phyloP scores from a whole-genome alignment of 2,329 filamentous ascomycete species.

The Arachnomyces sp. region DNA sequence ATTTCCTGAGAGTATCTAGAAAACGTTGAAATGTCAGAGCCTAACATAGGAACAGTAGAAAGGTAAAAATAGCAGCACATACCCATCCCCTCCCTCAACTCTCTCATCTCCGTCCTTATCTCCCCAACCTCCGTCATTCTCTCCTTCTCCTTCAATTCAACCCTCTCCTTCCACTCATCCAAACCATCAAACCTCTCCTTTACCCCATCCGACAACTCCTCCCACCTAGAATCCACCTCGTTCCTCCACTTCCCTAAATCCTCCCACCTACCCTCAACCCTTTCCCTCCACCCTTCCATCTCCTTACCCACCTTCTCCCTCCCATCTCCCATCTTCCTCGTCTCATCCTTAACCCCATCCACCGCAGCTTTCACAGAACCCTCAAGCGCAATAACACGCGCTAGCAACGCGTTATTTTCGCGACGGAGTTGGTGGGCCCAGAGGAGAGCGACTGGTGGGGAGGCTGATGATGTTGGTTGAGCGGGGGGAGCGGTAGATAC shows the following conservation, averaged over 20 bases:
- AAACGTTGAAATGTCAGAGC: neutral
- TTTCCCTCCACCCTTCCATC: conserved; percentile 1
- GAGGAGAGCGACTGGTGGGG: conserved; percentile 20
- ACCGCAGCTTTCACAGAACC: conserved; percentile 2
- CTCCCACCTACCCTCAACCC: neutral
- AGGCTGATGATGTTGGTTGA: conserved; percentile 3
- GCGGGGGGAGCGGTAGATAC: no score
- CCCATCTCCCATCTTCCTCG: no score
- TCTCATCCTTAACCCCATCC: conserved; percentile 7
- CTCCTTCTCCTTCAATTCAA: neutral
- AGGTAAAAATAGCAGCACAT: no score
- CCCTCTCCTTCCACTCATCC: neutral
- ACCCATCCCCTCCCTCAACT: conserved; percentile 1
- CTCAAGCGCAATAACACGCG: conserved; percentile 19
- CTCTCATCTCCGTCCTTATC: conserved; percentile 1
- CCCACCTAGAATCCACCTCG: neutral
- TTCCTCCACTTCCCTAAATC: conserved; percentile 1
- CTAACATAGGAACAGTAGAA: no score
- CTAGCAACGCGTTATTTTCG: conserved; percentile 25
- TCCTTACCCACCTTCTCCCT: neutral
- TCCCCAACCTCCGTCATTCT: conserved; percentile 2
- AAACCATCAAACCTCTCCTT: conserved; percentile 1
- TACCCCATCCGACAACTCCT: conserved; percentile 2
- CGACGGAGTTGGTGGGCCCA: conserved; percentile 34
- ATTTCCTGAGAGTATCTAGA: conserved; percentile 2